phyloP scores from a whole-genome alignment of 805 yeast species.

The Spathaspora passalidarum region DNA sequence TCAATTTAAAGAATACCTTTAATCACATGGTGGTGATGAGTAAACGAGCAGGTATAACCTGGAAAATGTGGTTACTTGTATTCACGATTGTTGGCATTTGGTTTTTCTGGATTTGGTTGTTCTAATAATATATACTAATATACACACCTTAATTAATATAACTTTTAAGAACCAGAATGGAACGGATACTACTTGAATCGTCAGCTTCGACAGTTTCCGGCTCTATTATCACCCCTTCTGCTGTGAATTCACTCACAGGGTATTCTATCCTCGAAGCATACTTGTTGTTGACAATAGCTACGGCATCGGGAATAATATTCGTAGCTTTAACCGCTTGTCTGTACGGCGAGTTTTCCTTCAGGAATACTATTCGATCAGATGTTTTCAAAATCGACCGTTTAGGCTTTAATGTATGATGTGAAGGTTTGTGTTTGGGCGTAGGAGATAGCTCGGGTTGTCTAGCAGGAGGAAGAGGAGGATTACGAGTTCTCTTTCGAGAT shows the following conservation, averaged over 20 bases:
- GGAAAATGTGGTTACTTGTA: slow-evolving; percentile 44
- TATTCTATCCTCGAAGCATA: slow-evolving; percentile 8
- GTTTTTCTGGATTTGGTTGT: slow-evolving; percentile 43
- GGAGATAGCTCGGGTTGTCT: slow-evolving; percentile 15
- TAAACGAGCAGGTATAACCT: slow-evolving; percentile 43
- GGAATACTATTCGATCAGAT: slow-evolving; percentile 1
- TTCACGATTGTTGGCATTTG: slow-evolving; percentile 33
- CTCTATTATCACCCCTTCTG: slow-evolving; percentile 7
- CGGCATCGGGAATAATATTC: not conserved
- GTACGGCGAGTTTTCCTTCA: slow-evolving; percentile 5
- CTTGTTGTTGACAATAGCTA: slow-evolving; percentile 9
- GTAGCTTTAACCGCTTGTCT: slow-evolving; percentile 4
- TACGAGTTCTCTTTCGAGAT: slow-evolving; percentile 9
- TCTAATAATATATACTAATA: too few species aligned
- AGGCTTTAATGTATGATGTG: slow-evolving; percentile 40
- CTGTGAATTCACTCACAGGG: slow-evolving; percentile 8
- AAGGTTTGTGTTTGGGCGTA: slow-evolving; percentile 40
- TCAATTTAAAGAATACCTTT: slow-evolving; percentile 40
- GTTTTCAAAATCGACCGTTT: slow-evolving; percentile 38
- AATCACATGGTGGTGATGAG: slow-evolving; percentile 45
- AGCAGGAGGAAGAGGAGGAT: too few species aligned
- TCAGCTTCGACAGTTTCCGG: slow-evolving; percentile 2
- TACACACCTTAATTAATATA: slow-evolving; percentile 4
- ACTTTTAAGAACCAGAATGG: slow-evolving; percentile 4
- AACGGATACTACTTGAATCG: not conserved